Base-by-base conservation (phyloP, 352 stramenopile species). In the Phytophthora multivora region DNA sequence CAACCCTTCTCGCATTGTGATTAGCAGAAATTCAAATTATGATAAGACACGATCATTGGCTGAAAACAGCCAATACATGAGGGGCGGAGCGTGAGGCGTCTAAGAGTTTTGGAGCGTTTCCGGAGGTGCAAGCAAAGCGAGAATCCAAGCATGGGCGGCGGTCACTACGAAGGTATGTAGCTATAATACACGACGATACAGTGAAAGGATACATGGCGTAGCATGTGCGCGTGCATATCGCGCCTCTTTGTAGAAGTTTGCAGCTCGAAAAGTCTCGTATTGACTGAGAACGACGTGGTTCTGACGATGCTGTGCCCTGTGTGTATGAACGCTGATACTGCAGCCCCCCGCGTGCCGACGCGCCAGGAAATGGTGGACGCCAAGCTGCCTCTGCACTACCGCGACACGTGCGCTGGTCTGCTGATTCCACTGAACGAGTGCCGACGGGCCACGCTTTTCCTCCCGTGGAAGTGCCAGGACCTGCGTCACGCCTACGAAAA, bases 401-500 rank as follows among this genome's bases (percentile, higher is more conserved):
- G 97, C 50, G 97, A 99, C 80, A 96, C 82, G 39, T 99, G 97
- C 73, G 94, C 92, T 31, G 94, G 98, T 47, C 76, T 99, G 31
- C 78, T 99, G 33, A 97, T 99, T 54, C 84, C 88, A 56, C 75
- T 99, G 42, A 99, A 99, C 76, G 88, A 98, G 69, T 97, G 91
- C 75, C 93, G 97, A 77, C 91, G 91, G 53, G 80, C 97, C 56
- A 99, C 92, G 39, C 88, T 91, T 48, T 99, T 92, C 72, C 79
- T 97, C 63, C 95, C 95, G 47, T 98, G 93, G 79, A 93, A 98
- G 74, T 99, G 97, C 78, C 84, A 92, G 71, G 95, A 99, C 72
- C 76, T 99, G 75, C 91, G 96, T 73, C 97, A 99, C 80, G 97
- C 92, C 26, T 99, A 99, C 77, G 97, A 99, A 79, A 98, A 98